These are phyloP conservation scores for Ophiostoma australiae DNA, from an alignment of 2,329 filamentous ascomycete species.

Conservation along the genomic window DNA sequence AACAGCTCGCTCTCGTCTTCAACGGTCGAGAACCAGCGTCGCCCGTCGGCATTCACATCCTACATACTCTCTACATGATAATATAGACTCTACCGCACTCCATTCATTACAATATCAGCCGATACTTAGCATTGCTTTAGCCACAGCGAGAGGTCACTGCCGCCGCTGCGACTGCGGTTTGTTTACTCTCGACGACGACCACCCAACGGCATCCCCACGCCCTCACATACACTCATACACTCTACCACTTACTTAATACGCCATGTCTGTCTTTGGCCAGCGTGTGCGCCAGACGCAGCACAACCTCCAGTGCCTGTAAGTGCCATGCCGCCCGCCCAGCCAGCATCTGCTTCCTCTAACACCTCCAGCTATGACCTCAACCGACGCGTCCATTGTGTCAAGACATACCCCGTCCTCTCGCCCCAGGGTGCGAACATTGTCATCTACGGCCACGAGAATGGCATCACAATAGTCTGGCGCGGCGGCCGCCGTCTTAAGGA, in stretches of 20 bases:
- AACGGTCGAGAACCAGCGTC: neutral
- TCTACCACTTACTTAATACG: neutral
- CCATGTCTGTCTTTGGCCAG: conserved; percentile 30
- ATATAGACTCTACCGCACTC: neutral
- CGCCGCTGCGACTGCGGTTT: conserved; percentile 8
- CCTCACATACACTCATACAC: neutral
- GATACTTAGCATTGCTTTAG: neutral
- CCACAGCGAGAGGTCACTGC: neutral
- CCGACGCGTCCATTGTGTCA: conserved; percentile 54
- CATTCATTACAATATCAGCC: neutral
- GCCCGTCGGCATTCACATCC: neutral
- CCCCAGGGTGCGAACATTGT: conserved; percentile 60
- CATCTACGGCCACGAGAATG: conserved; percentile 60
- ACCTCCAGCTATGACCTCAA: conserved; percentile 52
- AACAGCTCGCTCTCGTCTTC: conserved; percentile 14
- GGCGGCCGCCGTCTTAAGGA: conserved; percentile 57
- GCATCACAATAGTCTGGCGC: conserved; percentile 57
- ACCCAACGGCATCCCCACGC: neutral
- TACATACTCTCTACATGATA: neutral
- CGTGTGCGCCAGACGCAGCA: conserved; percentile 37
- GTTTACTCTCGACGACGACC: neutral
- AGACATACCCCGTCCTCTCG: conserved; percentile 57
- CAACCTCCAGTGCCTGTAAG: conserved; percentile 37
- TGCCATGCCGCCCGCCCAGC: neutral
- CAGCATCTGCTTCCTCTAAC: neutral